A percentile compares a stretch with the other conserved stretches of the same genome.
phyloP scores from a whole-genome alignment of 2,329 filamentous ascomycete species.

The Diaporthe humulicola region DNA sequence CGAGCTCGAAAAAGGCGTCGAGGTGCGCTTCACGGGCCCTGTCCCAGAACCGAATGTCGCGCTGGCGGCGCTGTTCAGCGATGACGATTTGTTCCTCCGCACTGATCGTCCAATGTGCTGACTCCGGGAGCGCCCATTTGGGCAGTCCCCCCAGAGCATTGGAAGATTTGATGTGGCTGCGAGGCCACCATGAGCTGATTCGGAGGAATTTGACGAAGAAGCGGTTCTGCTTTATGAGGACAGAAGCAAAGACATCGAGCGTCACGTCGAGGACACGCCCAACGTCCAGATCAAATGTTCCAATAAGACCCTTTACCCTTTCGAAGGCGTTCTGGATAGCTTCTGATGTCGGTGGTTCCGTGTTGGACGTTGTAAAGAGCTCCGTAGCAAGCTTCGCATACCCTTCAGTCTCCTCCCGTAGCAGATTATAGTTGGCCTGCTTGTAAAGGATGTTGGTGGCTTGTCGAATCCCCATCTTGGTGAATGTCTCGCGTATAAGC shows the following conservation, averaged over 20 bases:
- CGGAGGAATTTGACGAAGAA: slow-evolving; percentile 96
- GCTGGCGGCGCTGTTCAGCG: slow-evolving; percentile 67
- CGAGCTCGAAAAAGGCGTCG: slow-evolving; percentile 90
- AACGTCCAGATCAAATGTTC: slow-evolving; percentile 96
- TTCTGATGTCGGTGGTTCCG: slow-evolving; percentile 79
- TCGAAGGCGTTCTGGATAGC: slow-evolving; percentile 90
- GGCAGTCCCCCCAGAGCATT: slow-evolving; percentile 78
- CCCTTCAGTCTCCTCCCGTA: slow-evolving; percentile 95
- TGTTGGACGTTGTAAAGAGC: slow-evolving; percentile 88
- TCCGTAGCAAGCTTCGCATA: slow-evolving; percentile 97
- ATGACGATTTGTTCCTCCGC: slow-evolving; percentile 77
- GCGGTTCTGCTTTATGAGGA: slow-evolving; percentile 90
- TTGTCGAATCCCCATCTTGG: slow-evolving; percentile 85
- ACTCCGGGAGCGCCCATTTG: slow-evolving; percentile 84
- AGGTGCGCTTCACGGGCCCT: slow-evolving; percentile 82
- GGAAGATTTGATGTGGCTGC: slow-evolving; percentile 62
- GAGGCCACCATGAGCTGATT: slow-evolving; percentile 97
- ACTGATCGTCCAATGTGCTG: slow-evolving; percentile 70
- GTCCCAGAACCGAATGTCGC: slow-evolving; percentile 86
- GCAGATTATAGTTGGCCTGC: slow-evolving; percentile 95
- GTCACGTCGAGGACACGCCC: slow-evolving; percentile 95
- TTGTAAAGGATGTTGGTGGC: slow-evolving; percentile 94
- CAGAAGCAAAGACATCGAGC: slow-evolving; percentile 92
- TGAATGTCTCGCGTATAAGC: slow-evolving; percentile 87
- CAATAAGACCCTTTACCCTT: slow-evolving; percentile 92